Evolutionary conservation across 176 grass and related monocot species (phyloP), one percentile per base, ranked within the genome.

Genomic region (Areca catechu): DNA sequence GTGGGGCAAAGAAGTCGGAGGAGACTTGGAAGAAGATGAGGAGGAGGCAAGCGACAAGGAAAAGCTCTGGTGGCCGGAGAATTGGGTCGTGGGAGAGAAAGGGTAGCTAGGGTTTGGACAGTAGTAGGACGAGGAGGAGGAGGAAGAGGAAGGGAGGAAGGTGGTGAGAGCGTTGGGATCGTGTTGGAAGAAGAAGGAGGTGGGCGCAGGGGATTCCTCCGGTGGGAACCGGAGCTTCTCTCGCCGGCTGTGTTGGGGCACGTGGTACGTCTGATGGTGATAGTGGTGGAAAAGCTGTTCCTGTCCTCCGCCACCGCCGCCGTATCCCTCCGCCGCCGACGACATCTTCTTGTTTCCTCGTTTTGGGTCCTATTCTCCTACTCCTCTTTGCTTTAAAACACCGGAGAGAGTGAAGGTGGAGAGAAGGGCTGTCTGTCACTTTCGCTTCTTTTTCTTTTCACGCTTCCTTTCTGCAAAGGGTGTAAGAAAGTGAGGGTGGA

Each of bases 21-120:
- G 78, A 58, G 65, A 80, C 56, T 79, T 73, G 0, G 69, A 80
- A 50, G 77, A 74, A 22, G 73, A 77, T 47, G 77, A 71, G 27
- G 85, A 66, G 17, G 85, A 89, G 25, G 85, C 83, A 3, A 84
- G 80, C 18, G 85, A 89, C 25, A 89, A 77, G 48, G 80, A 81
- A 49, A 84, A 84, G 67, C 66, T 73, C 64, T 74, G 85, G 49
- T 51, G 48, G 62, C 48, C 63, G 24, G 23, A 23, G 23, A 52
- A 66, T 52, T 66, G 63, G 49, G 63, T 18, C 0, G 6, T 43
- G 7, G 34, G 34, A 43, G 34, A 43, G 48, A 34, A 18, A 27
- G 17, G 14, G 51, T 21, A 7, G 51, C 20, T 49, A 19, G 29
- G 60, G 34, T 6, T n/a, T 2, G 19, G 16, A 22, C n/a, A 21